Conservation (phyloP, 202 grass and related monocot genomes). For the Zoysia matrella region DNA sequence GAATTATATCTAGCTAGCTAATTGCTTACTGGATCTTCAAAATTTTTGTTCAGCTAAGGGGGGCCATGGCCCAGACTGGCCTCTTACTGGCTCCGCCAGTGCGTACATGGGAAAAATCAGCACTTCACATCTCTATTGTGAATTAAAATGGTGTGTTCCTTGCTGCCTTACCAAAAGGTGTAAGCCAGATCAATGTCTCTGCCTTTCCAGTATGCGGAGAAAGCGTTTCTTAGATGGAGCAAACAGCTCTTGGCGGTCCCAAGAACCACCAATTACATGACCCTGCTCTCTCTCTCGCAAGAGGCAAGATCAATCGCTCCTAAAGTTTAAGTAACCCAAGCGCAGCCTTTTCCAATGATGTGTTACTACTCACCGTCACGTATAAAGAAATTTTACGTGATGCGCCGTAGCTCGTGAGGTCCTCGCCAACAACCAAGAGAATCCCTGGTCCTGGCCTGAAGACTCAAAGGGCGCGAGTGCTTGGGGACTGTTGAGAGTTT, state of each 20-base stretch:
- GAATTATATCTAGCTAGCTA: too few relatives aligned
- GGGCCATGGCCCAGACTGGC: too few relatives aligned
- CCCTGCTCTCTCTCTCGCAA: not conserved
- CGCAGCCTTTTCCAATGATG: not conserved
- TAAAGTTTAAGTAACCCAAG: not conserved
- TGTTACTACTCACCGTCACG: not conserved
- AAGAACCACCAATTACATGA: conserved; percentile 12
- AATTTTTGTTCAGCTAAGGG: too few relatives aligned
- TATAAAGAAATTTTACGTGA: not conserved
- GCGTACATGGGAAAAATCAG: not conserved
- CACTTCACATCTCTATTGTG: too few relatives aligned
- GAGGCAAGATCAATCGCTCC: conserved; percentile 2
- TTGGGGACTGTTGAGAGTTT: not conserved
- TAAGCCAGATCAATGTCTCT: not conserved
- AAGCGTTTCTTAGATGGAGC: not conserved
- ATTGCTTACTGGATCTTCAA: too few relatives aligned
- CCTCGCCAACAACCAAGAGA: not conserved
- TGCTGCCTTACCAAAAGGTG: not conserved
- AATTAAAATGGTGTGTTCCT: not conserved
- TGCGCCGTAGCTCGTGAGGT: not conserved
- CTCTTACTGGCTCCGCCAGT: too few relatives aligned
- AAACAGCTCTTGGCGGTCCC: conserved; percentile 25
- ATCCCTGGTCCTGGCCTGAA: not conserved
- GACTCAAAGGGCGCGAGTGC: not conserved
- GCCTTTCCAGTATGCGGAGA: not conserved